A percentile compares a stretch with the other conserved stretches of the same genome.
Conservation (phyloP, 441 rosid genomes). For the Isatis lusitanica region DNA sequence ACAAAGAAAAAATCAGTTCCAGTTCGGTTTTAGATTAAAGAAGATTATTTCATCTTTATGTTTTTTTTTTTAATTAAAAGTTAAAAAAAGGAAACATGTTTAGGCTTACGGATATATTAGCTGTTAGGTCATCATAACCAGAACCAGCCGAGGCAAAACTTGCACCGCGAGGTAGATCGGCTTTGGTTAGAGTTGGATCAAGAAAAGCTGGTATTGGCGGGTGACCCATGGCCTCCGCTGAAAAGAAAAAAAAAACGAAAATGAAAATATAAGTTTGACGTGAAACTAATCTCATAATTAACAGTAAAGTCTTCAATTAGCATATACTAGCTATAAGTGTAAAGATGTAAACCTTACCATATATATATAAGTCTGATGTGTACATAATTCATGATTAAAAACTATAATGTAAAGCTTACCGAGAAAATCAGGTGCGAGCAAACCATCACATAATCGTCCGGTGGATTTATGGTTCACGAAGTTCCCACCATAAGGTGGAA, state of each 20-base stretch:
- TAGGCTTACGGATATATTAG: conserved; percentile 65
- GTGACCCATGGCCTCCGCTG: conserved; percentile 67
- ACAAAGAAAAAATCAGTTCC: not conserved
- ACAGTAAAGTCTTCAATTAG: not conserved
- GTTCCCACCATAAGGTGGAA: conserved; percentile 71
- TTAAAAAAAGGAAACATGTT: not conserved
- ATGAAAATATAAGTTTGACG: not conserved
- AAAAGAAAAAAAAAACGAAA: not conserved
- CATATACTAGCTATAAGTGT: not conserved
- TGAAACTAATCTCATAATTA: not conserved
- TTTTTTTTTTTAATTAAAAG: not conserved
- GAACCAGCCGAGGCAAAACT: conserved; percentile 94
- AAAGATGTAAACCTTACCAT: not conserved
- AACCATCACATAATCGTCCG: conserved; percentile 72
- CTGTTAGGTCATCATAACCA: conserved; percentile 83
- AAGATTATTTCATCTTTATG: not conserved
- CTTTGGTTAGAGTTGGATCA: conserved; percentile 47
- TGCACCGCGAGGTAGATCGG: conserved; percentile 62
- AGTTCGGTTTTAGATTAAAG: not conserved
- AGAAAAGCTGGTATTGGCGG: conserved; percentile 68
- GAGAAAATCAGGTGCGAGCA: conserved; percentile 75
- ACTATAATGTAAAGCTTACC: conserved; percentile 40
- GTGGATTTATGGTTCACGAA: conserved; percentile 64
- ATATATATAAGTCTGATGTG: not conserved
- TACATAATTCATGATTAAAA: not conserved